Conservation (phyloP, 2,329 filamentous ascomycete species). For the Ophiostoma fasciatum region DNA sequence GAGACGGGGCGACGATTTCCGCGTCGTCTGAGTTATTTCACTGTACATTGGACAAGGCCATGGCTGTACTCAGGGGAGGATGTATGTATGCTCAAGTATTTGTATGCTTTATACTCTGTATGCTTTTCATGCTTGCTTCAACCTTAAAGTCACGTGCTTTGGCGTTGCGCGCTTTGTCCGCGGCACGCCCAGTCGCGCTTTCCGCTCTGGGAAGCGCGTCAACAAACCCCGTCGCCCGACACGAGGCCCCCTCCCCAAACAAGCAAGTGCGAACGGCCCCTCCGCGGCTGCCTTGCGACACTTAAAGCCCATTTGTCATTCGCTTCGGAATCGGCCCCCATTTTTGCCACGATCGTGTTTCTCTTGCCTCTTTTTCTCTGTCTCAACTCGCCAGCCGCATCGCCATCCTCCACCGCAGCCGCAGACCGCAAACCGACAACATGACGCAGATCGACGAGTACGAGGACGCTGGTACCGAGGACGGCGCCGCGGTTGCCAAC, state of each 20-base stretch:
- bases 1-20: too few relatives aligned
- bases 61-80: too few relatives aligned
- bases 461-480: conserved; percentile 50
- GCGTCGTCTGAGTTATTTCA: too few relatives aligned
- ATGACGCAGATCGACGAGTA: conserved; percentile 44
- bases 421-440: background rate
- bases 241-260: too few relatives aligned
- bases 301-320: too few relatives aligned
- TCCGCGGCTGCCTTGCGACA: conserved; percentile 3
- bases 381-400: too few relatives aligned
- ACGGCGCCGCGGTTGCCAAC: conserved; percentile 60
- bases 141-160: conserved; percentile 12
- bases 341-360: background rate
- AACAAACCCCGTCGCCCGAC: too few relatives aligned
- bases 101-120: too few relatives aligned
- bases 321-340: background rate
- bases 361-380: background rate
- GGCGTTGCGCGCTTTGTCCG: conserved; percentile 11
- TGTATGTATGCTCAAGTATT: too few relatives aligned
- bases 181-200: conserved; percentile 10
- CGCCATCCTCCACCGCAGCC: too few relatives aligned
- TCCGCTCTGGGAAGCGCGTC: conserved; percentile 10
- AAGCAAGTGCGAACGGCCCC: background rate
- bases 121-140: too few relatives aligned
- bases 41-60: too few relatives aligned